These are phyloP conservation scores for Debaryomyces coudertii DNA, from an alignment of 1,139 yeast species.

Conservation along the genomic window DNA sequence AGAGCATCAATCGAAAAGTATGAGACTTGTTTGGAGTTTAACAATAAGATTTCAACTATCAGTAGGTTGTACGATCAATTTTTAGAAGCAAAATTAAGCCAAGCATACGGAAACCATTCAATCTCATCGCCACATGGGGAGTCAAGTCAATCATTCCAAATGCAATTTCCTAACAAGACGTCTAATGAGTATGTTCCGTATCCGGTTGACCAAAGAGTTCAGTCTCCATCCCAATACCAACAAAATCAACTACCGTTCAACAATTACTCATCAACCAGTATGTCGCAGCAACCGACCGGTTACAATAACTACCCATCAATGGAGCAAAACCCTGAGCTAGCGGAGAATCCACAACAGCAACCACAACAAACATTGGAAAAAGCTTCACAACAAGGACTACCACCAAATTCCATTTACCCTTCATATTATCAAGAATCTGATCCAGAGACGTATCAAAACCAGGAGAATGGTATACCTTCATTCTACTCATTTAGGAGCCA, in stretches of 20 bases:
- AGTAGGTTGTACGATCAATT: constrained; percentile 77
- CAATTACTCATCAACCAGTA: background rate
- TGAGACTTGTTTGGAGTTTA: constrained; percentile 74
- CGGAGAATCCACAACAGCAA: background rate
- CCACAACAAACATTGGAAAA: background rate
- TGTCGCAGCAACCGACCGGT: constrained; percentile 7
- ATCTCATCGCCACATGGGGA: constrained; percentile 13
- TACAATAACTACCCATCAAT: background rate
- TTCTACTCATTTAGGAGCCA: constrained; percentile 1
- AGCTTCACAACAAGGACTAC: constrained; percentile 5
- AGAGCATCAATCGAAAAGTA: constrained; percentile 67
- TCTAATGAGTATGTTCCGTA: constrained; percentile 5
- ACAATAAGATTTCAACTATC: constrained; percentile 79
- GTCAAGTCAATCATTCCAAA: background rate
- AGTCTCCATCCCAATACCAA: constrained; percentile 1
- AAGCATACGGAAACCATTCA: constrained; percentile 46
- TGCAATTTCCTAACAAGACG: background rate
- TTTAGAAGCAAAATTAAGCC: constrained; percentile 65
- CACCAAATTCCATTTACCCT: constrained; percentile 13
- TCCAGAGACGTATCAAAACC: constrained; percentile 8
- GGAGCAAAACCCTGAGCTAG: background rate
- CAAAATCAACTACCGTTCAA: background rate
- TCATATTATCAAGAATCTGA: constrained; percentile 15
- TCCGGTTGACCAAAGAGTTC: constrained; percentile 2
- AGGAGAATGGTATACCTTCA: constrained; percentile 4